Evolutionary conservation across 2,329 filamentous ascomycete genomes (phyloP), one percentile per base, ranked within the genome.

Genomic region (Daldinia eschscholtzii): DNA sequence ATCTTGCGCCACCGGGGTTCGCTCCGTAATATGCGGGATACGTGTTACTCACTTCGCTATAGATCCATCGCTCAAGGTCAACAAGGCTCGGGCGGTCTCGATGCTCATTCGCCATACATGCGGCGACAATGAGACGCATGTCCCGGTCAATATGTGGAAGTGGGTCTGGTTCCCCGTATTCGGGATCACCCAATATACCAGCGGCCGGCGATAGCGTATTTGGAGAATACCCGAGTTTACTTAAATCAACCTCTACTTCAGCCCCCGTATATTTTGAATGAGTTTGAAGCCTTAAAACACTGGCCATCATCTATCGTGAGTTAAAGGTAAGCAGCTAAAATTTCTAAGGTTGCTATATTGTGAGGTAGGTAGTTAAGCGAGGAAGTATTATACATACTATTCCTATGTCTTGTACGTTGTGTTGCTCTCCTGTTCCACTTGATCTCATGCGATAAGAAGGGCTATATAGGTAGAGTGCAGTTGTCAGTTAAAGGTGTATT

Each of bases 131-230:
- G 26, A 48, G 20, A 12, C 44, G 44, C 23, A 48, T 26, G 6
- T 48, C 44, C 7, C 44, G 44, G 23, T 48, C 44, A 28, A 48
- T 48, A 13, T 48, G 13, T 28, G 44, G 44, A n/a, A 48, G 44
- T 12, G 44, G 44, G 6, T 48, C 44, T 28, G 23, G 12, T 15
- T 48, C 44, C 6, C 5, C 44, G 23, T 28, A 7, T 12, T 48
- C 44, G 5, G 44, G 44, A 48, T 28, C 23, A 6, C 23, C 44
- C 2, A 48, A 10, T 48, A 48, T 48, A 48, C 44, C 44, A 48
- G 44, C 23, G 13, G 44, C 23, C 23, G 44, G 44, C 4, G 44
- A 48, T 48, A 48, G 5, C 23, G 23, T 20, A 26, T 5, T 10
- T 7, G 44, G 28, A 28, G 20, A 26, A 28, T 48, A 48, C 15